Evolutionary conservation across 768 basidiomycete species (phyloP).

Genomic region (Lactarius tabidus): DNA sequence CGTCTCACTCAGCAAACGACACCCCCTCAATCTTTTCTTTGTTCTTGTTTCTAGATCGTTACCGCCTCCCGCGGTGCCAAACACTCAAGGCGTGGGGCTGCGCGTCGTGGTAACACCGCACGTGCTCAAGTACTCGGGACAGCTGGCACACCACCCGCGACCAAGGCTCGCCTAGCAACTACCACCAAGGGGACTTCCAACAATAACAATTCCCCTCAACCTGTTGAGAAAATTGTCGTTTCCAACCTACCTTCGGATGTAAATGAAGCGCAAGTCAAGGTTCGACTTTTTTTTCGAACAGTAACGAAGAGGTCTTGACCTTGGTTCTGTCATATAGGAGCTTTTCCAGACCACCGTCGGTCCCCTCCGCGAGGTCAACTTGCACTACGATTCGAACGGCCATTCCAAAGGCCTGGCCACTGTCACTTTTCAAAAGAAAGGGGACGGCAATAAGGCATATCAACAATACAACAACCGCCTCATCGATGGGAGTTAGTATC

Average conservation of each 20-base stretch:
- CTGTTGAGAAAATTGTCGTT: slow-evolving; percentile 90
- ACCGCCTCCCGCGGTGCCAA: slow-evolving; percentile 47
- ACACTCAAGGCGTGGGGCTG: slow-evolving; percentile 39
- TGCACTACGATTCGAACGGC: slow-evolving; percentile 81
- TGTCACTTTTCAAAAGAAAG: slow-evolving; percentile 79
- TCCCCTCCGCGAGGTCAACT: slow-evolving; percentile 73
- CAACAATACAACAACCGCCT: slow-evolving; percentile 96
- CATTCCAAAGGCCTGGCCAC: slow-evolving; percentile 89
- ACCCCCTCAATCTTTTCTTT: slow-evolving; percentile 28
- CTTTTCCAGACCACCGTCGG: slow-evolving; percentile 90
- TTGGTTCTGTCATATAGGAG: slow-evolving; percentile 52
- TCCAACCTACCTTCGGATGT: slow-evolving; percentile 92
- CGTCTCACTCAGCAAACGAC: slow-evolving; percentile 28
- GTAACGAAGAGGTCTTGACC: background rate
- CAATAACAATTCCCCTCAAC: slow-evolving; percentile 34
- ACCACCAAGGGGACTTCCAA: slow-evolving; percentile 36
- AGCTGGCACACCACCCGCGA: slow-evolving; percentile 42
- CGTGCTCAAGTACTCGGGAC: slow-evolving; percentile 62
- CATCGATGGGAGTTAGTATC: slow-evolving; percentile 99
- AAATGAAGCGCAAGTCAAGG: slow-evolving; percentile 90
- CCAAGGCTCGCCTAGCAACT: slow-evolving; percentile 49
- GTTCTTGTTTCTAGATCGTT: slow-evolving; percentile 52
- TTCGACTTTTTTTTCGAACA: slow-evolving; percentile 36
- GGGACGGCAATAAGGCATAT: slow-evolving; percentile 89
- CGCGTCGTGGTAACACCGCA: slow-evolving; percentile 41